Evolutionary conservation across 345 rosid genomes (phyloP), one percentile per base, ranked within the genome.

Genomic region (Eucalyptus camaldulensis): DNA sequence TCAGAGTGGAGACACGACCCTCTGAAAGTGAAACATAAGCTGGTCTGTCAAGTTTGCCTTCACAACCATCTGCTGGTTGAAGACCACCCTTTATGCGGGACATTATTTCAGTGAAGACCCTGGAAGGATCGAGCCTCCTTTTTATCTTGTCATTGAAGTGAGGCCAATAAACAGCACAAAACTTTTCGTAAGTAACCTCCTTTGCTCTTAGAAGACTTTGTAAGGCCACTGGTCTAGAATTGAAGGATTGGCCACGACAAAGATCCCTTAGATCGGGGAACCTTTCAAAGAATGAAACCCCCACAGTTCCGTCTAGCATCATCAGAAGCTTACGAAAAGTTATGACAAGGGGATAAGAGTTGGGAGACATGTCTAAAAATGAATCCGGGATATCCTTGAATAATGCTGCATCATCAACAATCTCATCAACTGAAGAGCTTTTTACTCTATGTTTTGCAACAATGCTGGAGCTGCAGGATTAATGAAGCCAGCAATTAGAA

Each of bases 231-330:
- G 93, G 87, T 54, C 89, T 88, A 16, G 91, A 90, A 67, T 14
- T 89, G 49, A 76, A 92, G 65, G 8, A 49, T 88, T 88, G 89
- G 49, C 53, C 90, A 67, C 33, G 87, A 51, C 76, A 88, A 17
- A 90, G n/a, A 31, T 90, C 92, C 90, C 92, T 87, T 33, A 65
- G 85, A 80, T 92, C 92, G 19, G 88, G 90, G 80, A 94, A 95
- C 88, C 92, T 92, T 44, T 91, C 89, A 65, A 95, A 95, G 88
- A 90, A 94, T 5, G 96, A 93, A 60, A 58, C 90, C 9, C 94
- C 96, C 17, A 94, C 29, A 7, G 95, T 91, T 45, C 92, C 94
- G 88, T 95, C 96, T 69, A 95, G 94, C 96, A 94, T 95, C 92
- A 92, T 91, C 89, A 95, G 65, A 86, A 95, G 93, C 90, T 93